Evolutionary conservation across 495 filamentous ascomycete species (phyloP).

Genomic region (Neurospora sp.): DNA sequence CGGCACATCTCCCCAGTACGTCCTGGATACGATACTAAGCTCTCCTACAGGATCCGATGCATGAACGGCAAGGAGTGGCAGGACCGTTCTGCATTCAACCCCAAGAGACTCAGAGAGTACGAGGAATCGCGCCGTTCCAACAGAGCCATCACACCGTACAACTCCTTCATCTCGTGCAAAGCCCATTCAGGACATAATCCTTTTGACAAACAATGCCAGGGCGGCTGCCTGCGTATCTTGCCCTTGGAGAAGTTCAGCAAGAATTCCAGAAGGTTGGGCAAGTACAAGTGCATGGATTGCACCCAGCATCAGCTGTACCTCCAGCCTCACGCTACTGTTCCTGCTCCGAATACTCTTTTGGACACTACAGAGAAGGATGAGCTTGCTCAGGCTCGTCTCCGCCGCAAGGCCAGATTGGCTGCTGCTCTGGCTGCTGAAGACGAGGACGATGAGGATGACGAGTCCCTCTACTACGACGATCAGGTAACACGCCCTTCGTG

Average conservation of each 20-base stretch:
- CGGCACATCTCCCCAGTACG: neutral
- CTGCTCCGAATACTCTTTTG: neutral
- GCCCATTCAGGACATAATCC: constrained; percentile 7
- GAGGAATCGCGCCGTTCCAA: constrained; percentile 1
- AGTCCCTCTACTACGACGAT: neutral
- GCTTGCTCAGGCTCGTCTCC: neutral
- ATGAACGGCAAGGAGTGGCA: constrained; percentile 34
- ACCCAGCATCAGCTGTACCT: neutral
- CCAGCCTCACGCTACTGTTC: neutral
- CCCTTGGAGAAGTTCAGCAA: constrained; percentile 46
- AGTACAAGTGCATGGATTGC: neutral
- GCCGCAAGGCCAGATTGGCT: neutral
- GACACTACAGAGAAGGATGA: neutral
- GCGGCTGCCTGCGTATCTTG: constrained; percentile 40
- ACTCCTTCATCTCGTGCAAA: constrained; percentile 18
- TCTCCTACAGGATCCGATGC: constrained; percentile 37
- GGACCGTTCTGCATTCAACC: constrained; percentile 30
- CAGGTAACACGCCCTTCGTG: neutral
- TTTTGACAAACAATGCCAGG: constrained; percentile 18
- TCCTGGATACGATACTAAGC: neutral
- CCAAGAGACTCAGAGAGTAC: constrained; percentile 34
- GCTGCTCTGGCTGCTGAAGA: neutral
- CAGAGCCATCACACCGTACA: constrained; percentile 11
- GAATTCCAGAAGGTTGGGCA: constrained; percentile 38
- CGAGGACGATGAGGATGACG: neutral